Conservation (phyloP, 164 flowering plant species). For the Malania oleifera region DNA sequence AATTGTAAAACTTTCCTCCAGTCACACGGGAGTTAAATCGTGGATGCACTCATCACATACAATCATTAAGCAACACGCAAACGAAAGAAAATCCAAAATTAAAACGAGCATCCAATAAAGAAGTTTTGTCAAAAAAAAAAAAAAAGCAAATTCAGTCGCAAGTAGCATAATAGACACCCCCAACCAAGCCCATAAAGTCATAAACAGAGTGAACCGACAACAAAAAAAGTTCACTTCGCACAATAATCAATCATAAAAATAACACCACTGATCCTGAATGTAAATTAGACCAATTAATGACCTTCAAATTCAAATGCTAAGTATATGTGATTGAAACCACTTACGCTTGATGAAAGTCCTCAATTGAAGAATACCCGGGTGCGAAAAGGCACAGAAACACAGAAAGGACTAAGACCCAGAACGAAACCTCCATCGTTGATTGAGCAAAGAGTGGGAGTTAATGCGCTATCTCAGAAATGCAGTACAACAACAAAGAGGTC, state of each 20-base stretch:
- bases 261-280: not conserved
- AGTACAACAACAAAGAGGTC: slow-evolving; percentile 1
- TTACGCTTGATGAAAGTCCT: slow-evolving; percentile 72
- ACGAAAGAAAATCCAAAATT: no score
- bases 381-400: slow-evolving; percentile 28
- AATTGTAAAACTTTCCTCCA: no score
- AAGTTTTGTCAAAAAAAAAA: no score
- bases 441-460: slow-evolving; percentile 1
- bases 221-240: not conserved
- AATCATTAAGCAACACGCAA: no score
- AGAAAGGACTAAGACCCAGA: slow-evolving; percentile 29
- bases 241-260: not conserved
- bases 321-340: slow-evolving; percentile 15
- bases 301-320: not conserved
- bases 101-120: no score
- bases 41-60: no score
- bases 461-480: slow-evolving; percentile 11
- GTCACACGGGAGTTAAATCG: no score
- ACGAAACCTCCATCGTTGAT: slow-evolving; percentile 36
- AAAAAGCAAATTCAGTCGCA: no score
- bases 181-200: no score
- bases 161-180: no score
- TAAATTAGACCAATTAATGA: not conserved
- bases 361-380: slow-evolving; percentile 44
- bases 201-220: not conserved